Evolutionary conservation across 176 grass and related monocot species (phyloP).

Genomic region (Paspalum notatum): DNA sequence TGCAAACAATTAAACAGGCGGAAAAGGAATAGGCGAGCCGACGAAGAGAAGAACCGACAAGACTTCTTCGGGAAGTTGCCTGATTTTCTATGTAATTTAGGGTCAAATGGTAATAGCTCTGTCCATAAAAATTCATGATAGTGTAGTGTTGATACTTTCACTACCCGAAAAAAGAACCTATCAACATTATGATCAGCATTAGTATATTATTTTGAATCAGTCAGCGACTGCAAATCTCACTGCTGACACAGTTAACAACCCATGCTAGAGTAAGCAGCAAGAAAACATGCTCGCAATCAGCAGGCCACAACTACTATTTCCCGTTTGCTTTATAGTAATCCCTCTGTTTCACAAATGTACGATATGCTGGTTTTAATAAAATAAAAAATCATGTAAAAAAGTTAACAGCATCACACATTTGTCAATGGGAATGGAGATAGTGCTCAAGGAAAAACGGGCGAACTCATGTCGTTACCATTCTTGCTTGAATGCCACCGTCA

Average conservation of each 20-base stretch:
- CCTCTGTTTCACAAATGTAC: no score
- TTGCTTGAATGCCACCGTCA: neutral
- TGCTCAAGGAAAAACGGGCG: neutral
- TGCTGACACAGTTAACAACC: neutral
- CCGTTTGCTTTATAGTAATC: neutral
- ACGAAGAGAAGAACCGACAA: no score
- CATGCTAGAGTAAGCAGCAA: neutral
- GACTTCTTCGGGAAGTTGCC: no score
- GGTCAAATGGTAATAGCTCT: no score
- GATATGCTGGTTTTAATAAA: no score
- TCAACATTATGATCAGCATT: neutral
- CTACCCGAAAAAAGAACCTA: no score
- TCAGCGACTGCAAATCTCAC: neutral
- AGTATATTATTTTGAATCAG: neutral
- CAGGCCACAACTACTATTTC: neutral
- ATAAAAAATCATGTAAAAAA: no score
- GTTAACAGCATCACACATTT: no score
- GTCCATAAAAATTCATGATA: no score
- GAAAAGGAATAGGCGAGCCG: no score
- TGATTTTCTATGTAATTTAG: no score
- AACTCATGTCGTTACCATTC: neutral
- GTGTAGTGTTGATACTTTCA: no score
- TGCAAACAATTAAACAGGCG: neutral
- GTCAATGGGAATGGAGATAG: neutral
- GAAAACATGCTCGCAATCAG: neutral